Evolutionary conservation across 2,329 filamentous ascomycete species (phyloP), one percentile per base, ranked within the genome.

Genomic region (Nothophaeocryptopus gaeumannii): DNA sequence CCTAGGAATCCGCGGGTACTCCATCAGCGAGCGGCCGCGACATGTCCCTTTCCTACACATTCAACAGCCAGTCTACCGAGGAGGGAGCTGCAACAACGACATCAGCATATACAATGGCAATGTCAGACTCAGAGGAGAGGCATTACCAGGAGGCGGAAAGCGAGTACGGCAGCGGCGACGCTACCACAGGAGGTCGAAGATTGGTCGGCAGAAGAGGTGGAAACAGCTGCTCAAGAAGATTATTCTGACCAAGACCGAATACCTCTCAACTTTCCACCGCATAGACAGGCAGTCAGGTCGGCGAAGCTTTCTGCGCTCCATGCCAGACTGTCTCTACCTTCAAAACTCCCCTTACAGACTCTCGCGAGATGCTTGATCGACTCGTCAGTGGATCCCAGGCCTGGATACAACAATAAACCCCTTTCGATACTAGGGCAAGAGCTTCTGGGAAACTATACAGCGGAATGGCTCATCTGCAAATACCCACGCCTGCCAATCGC

Each of bases 281-380:
- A 58, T 45, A 47, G 43, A 35, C 46, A 51, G 45, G 86, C 89
- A 37, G 73, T 78, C 53, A 71, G 77, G 58, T 97, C 92, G 39
- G 85, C 90, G 55, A 97, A 96, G 76, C 86, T 99, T 62, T 84
- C 90, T 57, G 91, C 93, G 58, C 82, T 99, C 39, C 91, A 96
- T 71, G 89, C 91, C 62, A 88, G 93, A 70, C 81, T 99, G 54
- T 83, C 83, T 35, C 83, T 99, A 49, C 85, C 91, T 16, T 79
- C 81, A 55, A 88, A 86, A 72, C 80, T 97, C 56, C 92, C 93
- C 32, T 73, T 95, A 53, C 80, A 93, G 74, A 92, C 88, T 5
- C 82, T 99, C 58, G 91, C 89, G 54, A 83, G 92, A 54, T 83
- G 89, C 46, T 83, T 99, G 55, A 81, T 97, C 63, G 88, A 96